These are phyloP conservation scores for Backusella luteola DNA, from an alignment of 192 early-diverging fungal species.

Conservation along the genomic window DNA sequence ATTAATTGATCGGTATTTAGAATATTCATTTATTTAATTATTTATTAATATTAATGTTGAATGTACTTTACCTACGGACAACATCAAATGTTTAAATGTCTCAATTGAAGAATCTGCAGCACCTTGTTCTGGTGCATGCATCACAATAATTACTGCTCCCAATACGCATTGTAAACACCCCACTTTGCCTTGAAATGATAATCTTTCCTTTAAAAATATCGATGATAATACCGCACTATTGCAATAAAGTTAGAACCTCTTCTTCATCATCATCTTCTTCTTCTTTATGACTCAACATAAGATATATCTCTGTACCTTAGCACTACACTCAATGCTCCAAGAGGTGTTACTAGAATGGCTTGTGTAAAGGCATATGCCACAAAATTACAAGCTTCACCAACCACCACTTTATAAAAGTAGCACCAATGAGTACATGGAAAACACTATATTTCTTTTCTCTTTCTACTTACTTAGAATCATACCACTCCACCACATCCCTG, in stretches of 20 bases:
- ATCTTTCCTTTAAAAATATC: slow-evolving; percentile 80
- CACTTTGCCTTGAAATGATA: slow-evolving; percentile 79
- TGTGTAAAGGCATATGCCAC: slow-evolving; percentile 96
- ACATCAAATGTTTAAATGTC: slow-evolving; percentile 58
- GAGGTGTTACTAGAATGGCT: slow-evolving; percentile 94
- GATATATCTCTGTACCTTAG: slow-evolving; percentile 49
- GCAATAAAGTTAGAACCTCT: background rate
- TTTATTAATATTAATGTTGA: background rate
- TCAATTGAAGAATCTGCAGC: slow-evolving; percentile 70
- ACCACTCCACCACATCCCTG: slow-evolving; percentile 56
- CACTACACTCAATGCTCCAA: slow-evolving; percentile 90
- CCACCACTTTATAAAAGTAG: slow-evolving; percentile 64
- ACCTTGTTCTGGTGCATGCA: slow-evolving; percentile 81
- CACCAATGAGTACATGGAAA: background rate
- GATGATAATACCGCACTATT: slow-evolving; percentile 76
- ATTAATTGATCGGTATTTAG: slow-evolving; percentile 2
- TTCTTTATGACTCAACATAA: background rate
- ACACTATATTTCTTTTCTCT: background rate
- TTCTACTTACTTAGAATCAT: slow-evolving; percentile 53
- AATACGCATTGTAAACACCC: slow-evolving; percentile 88
- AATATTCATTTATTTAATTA: slow-evolving; percentile 1
- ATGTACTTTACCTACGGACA: slow-evolving; percentile 22
- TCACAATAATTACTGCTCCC: slow-evolving; percentile 79
- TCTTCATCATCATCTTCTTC: background rate
- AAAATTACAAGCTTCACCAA: slow-evolving; percentile 95